These are phyloP conservation scores for Gelatoporia subvermispora DNA, from an alignment of 768 basidiomycete genomes.

Conservation along the genomic window DNA sequence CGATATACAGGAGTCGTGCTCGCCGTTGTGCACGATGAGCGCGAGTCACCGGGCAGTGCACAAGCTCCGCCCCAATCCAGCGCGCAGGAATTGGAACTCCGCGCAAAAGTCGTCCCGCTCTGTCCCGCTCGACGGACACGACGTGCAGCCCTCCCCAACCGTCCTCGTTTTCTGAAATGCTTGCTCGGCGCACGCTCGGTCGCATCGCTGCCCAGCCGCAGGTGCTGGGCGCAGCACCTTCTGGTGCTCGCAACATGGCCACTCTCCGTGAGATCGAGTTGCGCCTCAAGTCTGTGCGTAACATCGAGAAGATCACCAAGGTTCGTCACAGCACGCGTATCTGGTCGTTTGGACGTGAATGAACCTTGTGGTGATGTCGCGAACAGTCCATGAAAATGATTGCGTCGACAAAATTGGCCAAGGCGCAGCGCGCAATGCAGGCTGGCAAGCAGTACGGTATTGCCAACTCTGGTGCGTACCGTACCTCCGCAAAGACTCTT, in stretches of 20 bases:
- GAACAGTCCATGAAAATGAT: conserved; percentile 97
- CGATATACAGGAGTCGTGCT: conserved; percentile 5
- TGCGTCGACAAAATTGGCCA: conserved; percentile 93
- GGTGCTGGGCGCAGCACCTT: conserved; percentile 34
- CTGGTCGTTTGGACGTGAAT: no score
- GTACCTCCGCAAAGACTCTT: not conserved
- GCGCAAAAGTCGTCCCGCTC: conserved; percentile 12
- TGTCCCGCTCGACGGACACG: conserved; percentile 18
- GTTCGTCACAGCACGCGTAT: conserved; percentile 39
- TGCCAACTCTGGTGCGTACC: conserved; percentile 76
- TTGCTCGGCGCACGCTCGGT: conserved; percentile 44
- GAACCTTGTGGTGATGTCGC: no score
- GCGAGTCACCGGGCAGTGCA: not conserved
- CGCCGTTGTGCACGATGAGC: conserved; percentile 24
- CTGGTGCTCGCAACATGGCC: conserved; percentile 82
- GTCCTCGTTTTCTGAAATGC: conserved; percentile 32
- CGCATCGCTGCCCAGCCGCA: conserved; percentile 38
- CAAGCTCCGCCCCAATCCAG: conserved; percentile 4
- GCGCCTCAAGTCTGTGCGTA: conserved; percentile 91
- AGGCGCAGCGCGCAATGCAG: conserved; percentile 91
- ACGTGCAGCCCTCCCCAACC: conserved; percentile 17
- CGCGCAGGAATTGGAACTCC: conserved; percentile 10
- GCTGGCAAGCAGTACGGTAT: conserved; percentile 89
- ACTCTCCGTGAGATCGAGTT: conserved; percentile 97
- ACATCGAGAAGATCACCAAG: conserved; percentile 99